Conservation (phyloP, 1,139 yeast genomes). For the Zygosaccharomyces sapae region DNA sequence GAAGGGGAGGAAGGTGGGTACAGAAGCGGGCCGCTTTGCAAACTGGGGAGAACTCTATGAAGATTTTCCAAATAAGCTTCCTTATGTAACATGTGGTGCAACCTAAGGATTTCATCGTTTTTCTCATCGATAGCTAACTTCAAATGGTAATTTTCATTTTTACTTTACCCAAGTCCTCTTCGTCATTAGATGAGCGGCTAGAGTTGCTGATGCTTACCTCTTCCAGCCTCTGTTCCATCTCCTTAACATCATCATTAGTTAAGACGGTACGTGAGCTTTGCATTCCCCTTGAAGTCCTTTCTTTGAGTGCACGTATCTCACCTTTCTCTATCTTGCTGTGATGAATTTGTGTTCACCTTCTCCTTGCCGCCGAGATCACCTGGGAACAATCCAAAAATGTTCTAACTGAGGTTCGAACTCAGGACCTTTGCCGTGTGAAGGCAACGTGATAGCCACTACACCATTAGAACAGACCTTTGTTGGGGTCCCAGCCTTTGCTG, state of each 20-base stretch:
- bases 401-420: slow-evolving; percentile 30
- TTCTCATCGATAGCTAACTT: slow-evolving; percentile 20
- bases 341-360: background rate
- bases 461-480: slow-evolving; percentile 16
- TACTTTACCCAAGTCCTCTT: slow-evolving; percentile 14
- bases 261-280: background rate
- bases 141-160: slow-evolving; percentile 24
- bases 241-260: slow-evolving; percentile 3
- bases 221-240: slow-evolving; percentile 1
- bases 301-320: background rate
- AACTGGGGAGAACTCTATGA: slow-evolving; percentile 5
- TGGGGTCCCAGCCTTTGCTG: too few species aligned
- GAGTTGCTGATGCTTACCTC: slow-evolving; percentile 6
- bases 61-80: slow-evolving; percentile 8
- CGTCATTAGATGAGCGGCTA: slow-evolving; percentile 3
- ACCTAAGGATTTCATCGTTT: slow-evolving; percentile 12
- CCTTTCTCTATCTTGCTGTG: background rate
- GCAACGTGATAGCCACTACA: slow-evolving; percentile 30
- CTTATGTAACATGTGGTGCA: slow-evolving; percentile 10
- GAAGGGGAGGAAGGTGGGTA: background rate
- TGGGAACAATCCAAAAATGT: slow-evolving; percentile 12
- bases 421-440: slow-evolving; percentile 33
- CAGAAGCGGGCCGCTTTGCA: slow-evolving; percentile 1
- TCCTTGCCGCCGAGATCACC: background rate
- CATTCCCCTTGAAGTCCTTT: slow-evolving; percentile 1